Conservation (phyloP, 179 eudicot genomes). For the Spinacia oleracea region DNA sequence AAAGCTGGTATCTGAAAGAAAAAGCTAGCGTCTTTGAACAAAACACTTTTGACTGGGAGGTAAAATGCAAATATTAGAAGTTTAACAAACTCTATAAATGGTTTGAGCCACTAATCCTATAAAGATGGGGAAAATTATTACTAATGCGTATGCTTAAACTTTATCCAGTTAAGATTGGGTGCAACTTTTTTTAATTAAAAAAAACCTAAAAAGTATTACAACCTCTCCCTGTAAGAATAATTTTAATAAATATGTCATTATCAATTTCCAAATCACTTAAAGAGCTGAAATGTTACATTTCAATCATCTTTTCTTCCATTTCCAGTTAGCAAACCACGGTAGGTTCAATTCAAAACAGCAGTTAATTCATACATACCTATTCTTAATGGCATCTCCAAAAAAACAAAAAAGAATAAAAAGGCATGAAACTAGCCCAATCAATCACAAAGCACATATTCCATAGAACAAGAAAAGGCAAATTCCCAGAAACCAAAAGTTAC, state of each 20-base stretch:
- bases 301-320: not conserved
- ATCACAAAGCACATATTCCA: constrained; percentile 13
- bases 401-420: too few species aligned
- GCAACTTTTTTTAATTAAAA: not conserved
- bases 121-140: not conserved
- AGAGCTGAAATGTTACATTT: too few species aligned
- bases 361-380: not conserved
- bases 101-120: not conserved
- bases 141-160: not conserved
- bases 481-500: constrained; percentile 1
- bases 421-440: constrained; percentile 2
- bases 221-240: not conserved
- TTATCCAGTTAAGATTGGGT: not conserved
- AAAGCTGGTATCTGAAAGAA: not conserved
- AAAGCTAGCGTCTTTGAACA: not conserved
- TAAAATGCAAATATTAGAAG: not conserved
- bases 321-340: not conserved
- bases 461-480: not conserved
- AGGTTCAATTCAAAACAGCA: constrained; percentile 3
- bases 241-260: not conserved
- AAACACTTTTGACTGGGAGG: not conserved
- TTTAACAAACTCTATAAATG: not conserved
- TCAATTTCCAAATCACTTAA: constrained; percentile 3
- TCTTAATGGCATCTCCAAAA: not conserved
- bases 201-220: not conserved